Conservation (phyloP, 345 rosid genomes). For the Lumnitzera racemosa region DNA sequence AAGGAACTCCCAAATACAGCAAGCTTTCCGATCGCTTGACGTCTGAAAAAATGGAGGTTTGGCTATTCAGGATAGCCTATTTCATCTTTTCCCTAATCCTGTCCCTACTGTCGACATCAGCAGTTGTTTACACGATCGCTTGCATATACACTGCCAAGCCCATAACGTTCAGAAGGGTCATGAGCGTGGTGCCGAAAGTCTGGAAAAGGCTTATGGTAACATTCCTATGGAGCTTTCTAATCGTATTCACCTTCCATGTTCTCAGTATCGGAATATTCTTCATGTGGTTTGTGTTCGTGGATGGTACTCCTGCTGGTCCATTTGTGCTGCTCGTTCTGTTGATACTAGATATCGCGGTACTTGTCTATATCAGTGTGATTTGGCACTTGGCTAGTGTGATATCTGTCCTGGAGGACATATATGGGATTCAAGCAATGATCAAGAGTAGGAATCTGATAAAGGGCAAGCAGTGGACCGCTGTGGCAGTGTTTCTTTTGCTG, state of each 20-base stretch:
- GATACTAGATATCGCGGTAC: slow-evolving; percentile 14
- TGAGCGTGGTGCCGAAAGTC: slow-evolving; percentile 39
- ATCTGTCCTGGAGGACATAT: slow-evolving; percentile 41
- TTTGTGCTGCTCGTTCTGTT: background rate
- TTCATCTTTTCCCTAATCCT: slow-evolving; percentile 33
- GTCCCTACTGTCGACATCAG: slow-evolving; percentile 46
- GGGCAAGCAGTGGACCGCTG: slow-evolving; percentile 31
- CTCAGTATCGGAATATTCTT: slow-evolving; percentile 6
- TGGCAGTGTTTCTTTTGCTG: slow-evolving; percentile 20
- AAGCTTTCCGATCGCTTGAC: slow-evolving; percentile 7
- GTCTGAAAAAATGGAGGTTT: slow-evolving; percentile 22
- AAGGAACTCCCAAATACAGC: background rate
- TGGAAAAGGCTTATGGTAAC: slow-evolving; percentile 50
- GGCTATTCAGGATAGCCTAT: slow-evolving; percentile 32
- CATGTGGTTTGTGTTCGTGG: background rate
- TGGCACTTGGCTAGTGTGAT: slow-evolving; percentile 53
- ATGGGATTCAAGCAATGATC: slow-evolving; percentile 38
- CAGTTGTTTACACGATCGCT: slow-evolving; percentile 44
- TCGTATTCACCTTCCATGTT: slow-evolving; percentile 20
- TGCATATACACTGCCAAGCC: slow-evolving; percentile 31
- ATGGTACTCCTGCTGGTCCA: background rate
- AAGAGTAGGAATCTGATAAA: slow-evolving; percentile 33
- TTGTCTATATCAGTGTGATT: slow-evolving; percentile 30
- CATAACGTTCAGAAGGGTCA: slow-evolving; percentile 27
- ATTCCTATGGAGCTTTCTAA: slow-evolving; percentile 25